Conservation (phyloP, 2,329 filamentous ascomycete species). For the Xylariomycetidae sp. region DNA sequence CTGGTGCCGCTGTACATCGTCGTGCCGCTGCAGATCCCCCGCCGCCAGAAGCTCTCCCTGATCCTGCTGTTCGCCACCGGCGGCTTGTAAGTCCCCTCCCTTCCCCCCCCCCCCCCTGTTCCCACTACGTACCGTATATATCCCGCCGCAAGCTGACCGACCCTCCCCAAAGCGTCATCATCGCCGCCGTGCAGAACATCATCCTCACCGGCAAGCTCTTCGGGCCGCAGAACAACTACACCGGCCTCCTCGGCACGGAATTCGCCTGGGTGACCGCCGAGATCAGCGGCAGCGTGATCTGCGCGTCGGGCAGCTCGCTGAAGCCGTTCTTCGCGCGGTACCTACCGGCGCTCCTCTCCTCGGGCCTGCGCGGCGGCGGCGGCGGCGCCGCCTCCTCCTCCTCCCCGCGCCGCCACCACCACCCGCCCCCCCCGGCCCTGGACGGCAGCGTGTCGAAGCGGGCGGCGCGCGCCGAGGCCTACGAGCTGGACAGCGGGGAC, state of each 20-base stretch:
- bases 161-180: background rate
- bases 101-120: background rate
- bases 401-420: no score
- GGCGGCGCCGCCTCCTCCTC: background rate
- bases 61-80: conserved; percentile 4
- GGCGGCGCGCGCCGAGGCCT: no score
- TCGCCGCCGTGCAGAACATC: conserved; percentile 2
- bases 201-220: conserved; percentile 3
- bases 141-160: no score
- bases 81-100: conserved; percentile 3
- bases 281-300: conserved; percentile 1
- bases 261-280: conserved; percentile 3
- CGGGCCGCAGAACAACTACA: conserved; percentile 4
- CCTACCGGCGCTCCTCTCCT: conserved; percentile 1
- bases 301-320: conserved; percentile 2
- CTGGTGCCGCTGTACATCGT: conserved; percentile 3
- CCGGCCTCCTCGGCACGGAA: conserved; percentile 1
- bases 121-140: no score
- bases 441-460: no score
- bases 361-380: background rate
- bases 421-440: no score
- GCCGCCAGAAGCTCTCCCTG: conserved; percentile 3
- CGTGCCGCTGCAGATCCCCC: conserved; percentile 1
- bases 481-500: no score
- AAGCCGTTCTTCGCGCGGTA: conserved; percentile 3